phyloP scores from a whole-genome alignment of 306 rosid species.

The Gillenia trifoliata region DNA sequence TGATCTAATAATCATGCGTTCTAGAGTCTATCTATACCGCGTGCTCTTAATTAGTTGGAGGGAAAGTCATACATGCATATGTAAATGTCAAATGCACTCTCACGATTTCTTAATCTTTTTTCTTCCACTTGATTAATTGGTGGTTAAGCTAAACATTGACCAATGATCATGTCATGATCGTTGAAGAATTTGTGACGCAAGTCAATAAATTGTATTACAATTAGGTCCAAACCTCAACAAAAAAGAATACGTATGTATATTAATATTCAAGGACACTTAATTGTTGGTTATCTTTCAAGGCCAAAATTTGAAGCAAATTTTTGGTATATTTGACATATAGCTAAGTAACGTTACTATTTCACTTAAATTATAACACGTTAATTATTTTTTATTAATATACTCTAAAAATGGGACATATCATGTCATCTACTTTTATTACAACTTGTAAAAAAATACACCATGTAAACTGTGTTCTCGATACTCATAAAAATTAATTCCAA shows the following conservation, averaged over 20 bases:
- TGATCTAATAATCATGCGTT: background rate
- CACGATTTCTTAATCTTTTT: background rate
- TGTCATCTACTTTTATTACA: background rate
- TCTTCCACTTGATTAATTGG: background rate
- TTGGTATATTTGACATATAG: no score
- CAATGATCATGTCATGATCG: background rate
- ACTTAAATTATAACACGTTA: no score
- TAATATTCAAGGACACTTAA: background rate
- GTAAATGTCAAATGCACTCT: background rate
- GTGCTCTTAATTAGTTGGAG: background rate
- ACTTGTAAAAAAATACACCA: no score
- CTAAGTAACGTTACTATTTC: no score
- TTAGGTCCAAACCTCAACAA: background rate
- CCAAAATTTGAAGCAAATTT: no score
- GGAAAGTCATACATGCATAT: background rate
- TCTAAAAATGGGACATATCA: no score
- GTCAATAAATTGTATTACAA: background rate
- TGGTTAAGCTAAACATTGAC: conserved; percentile 17
- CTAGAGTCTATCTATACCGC: background rate
- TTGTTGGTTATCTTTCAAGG: no score
- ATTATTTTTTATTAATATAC: no score
- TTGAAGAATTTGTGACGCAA: background rate
- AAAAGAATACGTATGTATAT: no score
- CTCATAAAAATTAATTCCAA: no score
- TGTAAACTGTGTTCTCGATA: no score